Evolutionary conservation across 192 early-diverging fungal species (phyloP), one percentile per base, ranked within the genome.

Genomic region (Backusella mclennaniae): DNA sequence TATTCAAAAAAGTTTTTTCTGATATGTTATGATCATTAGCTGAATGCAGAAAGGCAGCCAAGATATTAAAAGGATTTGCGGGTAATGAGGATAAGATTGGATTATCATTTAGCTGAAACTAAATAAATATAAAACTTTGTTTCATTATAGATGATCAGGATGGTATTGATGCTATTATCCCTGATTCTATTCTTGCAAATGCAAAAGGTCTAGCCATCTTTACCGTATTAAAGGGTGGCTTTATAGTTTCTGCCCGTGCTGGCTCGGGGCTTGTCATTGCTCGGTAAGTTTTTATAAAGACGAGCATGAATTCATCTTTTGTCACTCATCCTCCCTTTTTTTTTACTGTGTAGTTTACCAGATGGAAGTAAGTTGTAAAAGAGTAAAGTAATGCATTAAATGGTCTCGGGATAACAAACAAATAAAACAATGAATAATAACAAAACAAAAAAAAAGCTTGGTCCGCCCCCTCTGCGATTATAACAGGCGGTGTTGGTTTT

Each of bases 141-240:
- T n/a, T 49, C 19, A 6, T 49, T 49, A 21, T 74, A 82, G 80
- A 78, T 52, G 67, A 73, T 15, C 73, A 69, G n/a, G 59, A 84
- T 44, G 91, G 88, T 8, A 68, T 88, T 2, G 91, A 94, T 81
- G 89, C 87, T 76, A 85, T 90, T 49, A 94, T 93, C 71, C 92
- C 93, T 39, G 68, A 83, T 6, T 73, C 84, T 52, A 87, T 94
- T 66, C 77, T 94, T 21, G 67, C 72, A 46, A 92, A 95, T 67
- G 95, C 95, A 46, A 92, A 95, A 79, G 97, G 97, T 14, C 87
- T 99, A 17, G 97, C 97, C 67, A 92, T 99, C 29, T 85, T 99
- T 80, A 95, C 94, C 0, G 97, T 96, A 12, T 76, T 98, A 76
- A 99, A 99, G 78, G 97, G 92, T 33, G 97, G 97, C 1, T 97